Evolutionary conservation across 2,329 filamentous ascomycete species (phyloP).

Genomic region (Colletotrichum gigasporum): DNA sequence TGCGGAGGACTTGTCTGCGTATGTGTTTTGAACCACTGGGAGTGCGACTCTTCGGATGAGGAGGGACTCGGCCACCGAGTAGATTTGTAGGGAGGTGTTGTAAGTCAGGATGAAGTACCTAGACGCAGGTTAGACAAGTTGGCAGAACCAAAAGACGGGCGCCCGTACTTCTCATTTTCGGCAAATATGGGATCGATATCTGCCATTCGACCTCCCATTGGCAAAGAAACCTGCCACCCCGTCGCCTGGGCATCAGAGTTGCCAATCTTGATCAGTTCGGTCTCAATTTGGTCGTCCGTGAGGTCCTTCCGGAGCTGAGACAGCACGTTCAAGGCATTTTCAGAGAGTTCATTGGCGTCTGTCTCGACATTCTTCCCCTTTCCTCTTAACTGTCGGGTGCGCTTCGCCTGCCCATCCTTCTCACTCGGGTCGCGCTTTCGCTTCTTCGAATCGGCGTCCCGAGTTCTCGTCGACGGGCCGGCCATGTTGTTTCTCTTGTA

Average conservation of each 20-base stretch:
- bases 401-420: constrained; percentile 49
- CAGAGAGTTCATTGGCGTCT: constrained; percentile 25
- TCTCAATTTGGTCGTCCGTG: constrained; percentile 25
- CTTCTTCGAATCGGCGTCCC: constrained; percentile 53
- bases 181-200: constrained; percentile 72
- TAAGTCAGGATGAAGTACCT: constrained; percentile 82
- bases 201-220: constrained; percentile 72
- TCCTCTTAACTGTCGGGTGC: constrained; percentile 41
- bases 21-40: constrained; percentile 39
- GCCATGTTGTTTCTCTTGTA: constrained; percentile 43
- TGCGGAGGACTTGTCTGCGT: constrained; percentile 38
- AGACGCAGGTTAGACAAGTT: constrained; percentile 37
- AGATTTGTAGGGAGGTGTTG: constrained; percentile 80
- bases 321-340: constrained; percentile 31
- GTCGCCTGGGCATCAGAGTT: constrained; percentile 32
- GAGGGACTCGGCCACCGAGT: constrained; percentile 83
- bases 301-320: constrained; percentile 25
- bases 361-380: constrained; percentile 20
- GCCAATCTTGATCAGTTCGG: constrained; percentile 17
- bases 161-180: constrained; percentile 66
- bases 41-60: constrained; percentile 77
- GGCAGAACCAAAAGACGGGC: background rate
- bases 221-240: constrained; percentile 69
- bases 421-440: constrained; percentile 57
- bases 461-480: constrained; percentile 42